Base-by-base conservation (phyloP, 371 early-diverging fungal genomes). In the Smittium culicis region DNA sequence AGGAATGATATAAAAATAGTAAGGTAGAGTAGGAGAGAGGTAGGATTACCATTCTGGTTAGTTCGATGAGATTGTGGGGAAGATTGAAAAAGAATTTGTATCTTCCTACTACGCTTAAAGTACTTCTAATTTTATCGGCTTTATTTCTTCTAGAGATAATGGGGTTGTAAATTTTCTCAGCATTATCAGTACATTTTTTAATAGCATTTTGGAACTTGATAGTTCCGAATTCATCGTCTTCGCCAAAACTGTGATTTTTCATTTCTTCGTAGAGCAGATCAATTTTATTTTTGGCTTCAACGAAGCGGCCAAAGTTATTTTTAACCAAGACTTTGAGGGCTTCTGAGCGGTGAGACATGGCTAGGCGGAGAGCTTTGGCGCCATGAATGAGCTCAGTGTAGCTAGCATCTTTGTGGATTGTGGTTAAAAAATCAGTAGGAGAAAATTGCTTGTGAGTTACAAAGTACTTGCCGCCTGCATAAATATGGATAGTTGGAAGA, bases 31-130 rank as follows among this genome's bases (percentile, higher is more conserved):
- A 34, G 34, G 66, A 0, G 25, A 57, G 8, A 20, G 57, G 25
- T 3, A 57, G 8, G 8, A 11, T 62, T 62, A 30, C 62, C 33
- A 27, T 2, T 66, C 85, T 80, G 56, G 90, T 86, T 25, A 85
- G 87, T 66, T 92, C 93, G 34, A 86, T 79, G 14, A 97, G 74
- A 45, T 84, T 87, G 66, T 86, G 87, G 0, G 98, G 96, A 11
- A 98, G 72, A 73, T 91, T 93, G 76, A 98, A 95, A 71, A 93
- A 91, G 75, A 96, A 91, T 67, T 90, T 87, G 82, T 92, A 96
- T 32, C 92, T 83, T 70, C 93, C 93, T 20, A 98, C 76, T 17
- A 94, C 81, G 56, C 82, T 83, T n/a, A 96, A 81, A 1, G 94
- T 90, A 33, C 84, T 85, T 31, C 91, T 85, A n/a, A 98, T 88